phyloP scores from a whole-genome alignment of 2,329 filamentous ascomycete genomes.

The Phaeosphaeria sp. region DNA sequence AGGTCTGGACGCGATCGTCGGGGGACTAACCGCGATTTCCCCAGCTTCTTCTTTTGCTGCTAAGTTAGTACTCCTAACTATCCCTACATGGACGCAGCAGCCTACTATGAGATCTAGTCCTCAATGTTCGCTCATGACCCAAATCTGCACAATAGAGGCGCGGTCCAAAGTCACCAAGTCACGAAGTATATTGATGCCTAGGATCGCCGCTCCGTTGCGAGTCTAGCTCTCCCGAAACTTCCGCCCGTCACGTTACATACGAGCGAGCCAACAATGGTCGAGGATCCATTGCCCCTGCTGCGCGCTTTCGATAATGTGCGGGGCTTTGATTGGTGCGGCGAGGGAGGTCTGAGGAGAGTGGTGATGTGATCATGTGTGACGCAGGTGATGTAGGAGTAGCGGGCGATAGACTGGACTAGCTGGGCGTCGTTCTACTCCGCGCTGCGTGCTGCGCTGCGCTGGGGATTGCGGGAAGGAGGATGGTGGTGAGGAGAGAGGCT shows the following conservation, averaged over 20 bases:
- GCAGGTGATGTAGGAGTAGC: too few species aligned
- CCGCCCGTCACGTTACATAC: neutral
- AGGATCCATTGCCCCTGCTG: neutral
- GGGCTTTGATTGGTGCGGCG: neutral
- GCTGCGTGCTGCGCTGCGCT: too few species aligned
- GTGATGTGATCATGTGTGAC: neutral
- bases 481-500: neutral
- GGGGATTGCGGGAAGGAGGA: neutral
- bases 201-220: neutral
- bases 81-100: too few species aligned
- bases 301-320: neutral
- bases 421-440: constrained; percentile 6
- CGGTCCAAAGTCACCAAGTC: too few species aligned
- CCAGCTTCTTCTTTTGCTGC: neutral
- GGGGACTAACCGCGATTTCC: neutral
- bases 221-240: neutral
- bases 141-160: neutral
- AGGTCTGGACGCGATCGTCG: constrained; percentile 2
- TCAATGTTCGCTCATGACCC: too few species aligned
- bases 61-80: too few species aligned
- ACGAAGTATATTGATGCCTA: neutral
- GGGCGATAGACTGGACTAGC: neutral
- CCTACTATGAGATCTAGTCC: too few species aligned
- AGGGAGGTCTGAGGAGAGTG: too few species aligned
- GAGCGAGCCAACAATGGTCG: neutral